These are phyloP conservation scores for Fonsecaea monophora DNA, from an alignment of 2,329 filamentous ascomycete genomes.

Conservation along the genomic window DNA sequence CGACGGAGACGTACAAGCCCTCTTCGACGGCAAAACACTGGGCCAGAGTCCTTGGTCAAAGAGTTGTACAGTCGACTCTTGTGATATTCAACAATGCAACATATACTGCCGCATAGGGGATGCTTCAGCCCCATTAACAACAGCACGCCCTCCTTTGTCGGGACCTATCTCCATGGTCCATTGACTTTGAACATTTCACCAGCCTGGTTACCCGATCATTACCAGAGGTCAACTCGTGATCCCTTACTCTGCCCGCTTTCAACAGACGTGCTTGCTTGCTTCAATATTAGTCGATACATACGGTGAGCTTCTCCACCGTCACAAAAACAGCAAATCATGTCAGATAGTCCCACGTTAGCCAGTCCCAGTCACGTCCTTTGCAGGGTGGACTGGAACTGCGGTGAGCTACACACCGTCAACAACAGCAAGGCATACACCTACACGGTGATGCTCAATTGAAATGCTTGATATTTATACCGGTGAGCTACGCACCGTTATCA, in stretches of 20 bases:
- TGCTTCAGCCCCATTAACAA: slow-evolving; percentile 35
- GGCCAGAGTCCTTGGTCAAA: background rate
- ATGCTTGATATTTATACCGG: slow-evolving; percentile 14
- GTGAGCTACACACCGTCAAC: slow-evolving; percentile 34
- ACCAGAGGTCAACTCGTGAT: slow-evolving; percentile 24
- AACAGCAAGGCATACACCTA: slow-evolving; percentile 28
- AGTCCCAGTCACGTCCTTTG: slow-evolving; percentile 6
- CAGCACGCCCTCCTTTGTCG: slow-evolving; percentile 30
- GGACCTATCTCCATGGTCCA: background rate
- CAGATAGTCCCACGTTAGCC: slow-evolving; percentile 30
- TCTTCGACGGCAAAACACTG: slow-evolving; percentile 18
- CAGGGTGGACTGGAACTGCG: slow-evolving; percentile 11
- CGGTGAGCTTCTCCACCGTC: slow-evolving; percentile 38
- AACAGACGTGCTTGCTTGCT: background rate
- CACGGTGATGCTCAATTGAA: slow-evolving; percentile 24
- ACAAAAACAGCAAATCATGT: slow-evolving; percentile 35
- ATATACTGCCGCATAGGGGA: slow-evolving; percentile 16
- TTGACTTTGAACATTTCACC: no score
- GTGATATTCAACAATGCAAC: background rate
- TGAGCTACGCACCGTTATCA: slow-evolving; percentile 31
- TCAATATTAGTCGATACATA: slow-evolving; percentile 14
- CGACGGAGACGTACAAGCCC: background rate
- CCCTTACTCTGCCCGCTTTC: background rate
- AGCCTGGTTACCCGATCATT: background rate
- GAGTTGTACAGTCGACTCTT: background rate